Evolutionary conservation across 331 rosid genomes (phyloP), one percentile per base, ranked within the genome.

Genomic region (Quercus lobata): DNA sequence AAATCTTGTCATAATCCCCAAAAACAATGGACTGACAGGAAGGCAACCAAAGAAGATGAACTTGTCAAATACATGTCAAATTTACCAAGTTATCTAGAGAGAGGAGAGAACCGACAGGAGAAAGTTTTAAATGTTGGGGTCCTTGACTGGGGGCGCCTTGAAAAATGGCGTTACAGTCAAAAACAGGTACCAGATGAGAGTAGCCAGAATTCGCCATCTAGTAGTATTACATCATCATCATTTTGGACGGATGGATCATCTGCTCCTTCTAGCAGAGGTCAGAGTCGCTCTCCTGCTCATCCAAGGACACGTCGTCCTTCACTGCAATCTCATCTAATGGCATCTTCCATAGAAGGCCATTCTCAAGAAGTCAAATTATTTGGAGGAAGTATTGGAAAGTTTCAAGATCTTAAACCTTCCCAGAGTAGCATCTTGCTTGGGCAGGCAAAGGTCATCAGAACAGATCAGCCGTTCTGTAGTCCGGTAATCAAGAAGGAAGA

Each of bases 131-230:
- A 91, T 81, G 93, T 96, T 25, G 99, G 99, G 73, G 99, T 96
- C 83, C 99, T 96, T 87, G 93, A 96, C 83, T 96, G 99, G 99
- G 78, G 88, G 15, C 92, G 83, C 75, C 88, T 96, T 41, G 92
- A 96, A 79, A 92, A 88, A 81, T 96, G 99, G 99, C 89, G 84
- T 75, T 57, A 79, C 35, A 71, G 87, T 55, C 90, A 90, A 54
- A 89, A 84, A 78, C 88, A 81, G 74, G 24, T 82, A 75, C 82
- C 92, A 29, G 75, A 61, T 56, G 86, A 72, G 72, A 80, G 78
- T 82, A 79, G 85, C 85, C 63, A 79, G 81, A 79, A 76, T 78
- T 89, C 90, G 1, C 79, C 87, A 16, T 86, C 92, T 52, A 78
- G 91, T 75, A 83, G 93, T 76, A 86, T 82, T 85, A 76, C 86